Base-by-base conservation (phyloP, 345 rosid species). In the Geranium rotundifolium region DNA sequence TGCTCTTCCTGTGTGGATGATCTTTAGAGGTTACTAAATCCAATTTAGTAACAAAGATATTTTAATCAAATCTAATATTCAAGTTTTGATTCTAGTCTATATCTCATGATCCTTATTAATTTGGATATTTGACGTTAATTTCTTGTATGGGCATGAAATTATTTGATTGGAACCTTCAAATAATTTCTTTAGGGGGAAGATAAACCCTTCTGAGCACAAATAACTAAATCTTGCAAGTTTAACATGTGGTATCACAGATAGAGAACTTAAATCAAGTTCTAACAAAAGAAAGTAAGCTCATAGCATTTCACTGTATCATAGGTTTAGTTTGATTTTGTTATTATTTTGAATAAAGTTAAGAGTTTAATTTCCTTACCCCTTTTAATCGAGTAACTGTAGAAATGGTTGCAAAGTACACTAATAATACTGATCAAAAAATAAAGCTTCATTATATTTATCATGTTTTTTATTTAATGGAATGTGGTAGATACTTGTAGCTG, bases 121-220 rank as follows among this genome's bases (percentile, higher is more conserved):
- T n/a, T n/a, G n/a, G n/a, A n/a, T n/a, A n/a, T n/a, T n/a, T n/a
- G n/a, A n/a, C n/a, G n/a, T n/a, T n/a, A n/a, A n/a, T n/a, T n/a
- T n/a, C n/a, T n/a, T n/a, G n/a, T n/a, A n/a, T n/a, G n/a, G n/a
- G n/a, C n/a, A n/a, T n/a, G n/a, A n/a, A n/a, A n/a, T n/a, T n/a
- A n/a, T n/a, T n/a, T n/a, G n/a, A n/a, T n/a, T n/a, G n/a, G n/a
- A n/a, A n/a, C n/a, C n/a, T n/a, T n/a, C n/a, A n/a, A n/a, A n/a
- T n/a, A n/a, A n/a, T n/a, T n/a, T n/a, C n/a, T n/a, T n/a, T n/a
- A n/a, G n/a, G 62, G 98, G 97, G 76, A 92, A 67, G 82, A 78
- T 80, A 67, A 90, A 90, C 80, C 98, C 96, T n/a, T 85, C 97
- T 20, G 98, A 92, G 83, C 91, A 92, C 82, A 92, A 92, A 83